Evolutionary conservation across 257 asterid species (phyloP).

Genomic region (Solanum chmielewskii): DNA sequence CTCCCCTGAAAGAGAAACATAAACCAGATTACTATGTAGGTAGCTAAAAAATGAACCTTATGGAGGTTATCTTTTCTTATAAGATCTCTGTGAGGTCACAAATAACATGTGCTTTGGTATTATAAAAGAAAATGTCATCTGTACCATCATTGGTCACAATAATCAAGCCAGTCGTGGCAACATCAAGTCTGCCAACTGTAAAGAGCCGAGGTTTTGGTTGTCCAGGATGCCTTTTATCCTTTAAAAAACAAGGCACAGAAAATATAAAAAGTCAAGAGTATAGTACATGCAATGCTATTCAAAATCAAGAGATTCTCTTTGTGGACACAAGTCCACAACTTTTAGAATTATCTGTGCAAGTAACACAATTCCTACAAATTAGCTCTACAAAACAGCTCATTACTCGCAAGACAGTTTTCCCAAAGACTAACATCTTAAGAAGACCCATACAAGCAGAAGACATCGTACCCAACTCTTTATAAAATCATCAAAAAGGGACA

Average conservation of each 20-base stretch:
- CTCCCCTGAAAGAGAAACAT: conserved; percentile 50
- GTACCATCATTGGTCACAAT: conserved; percentile 96
- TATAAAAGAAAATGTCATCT: neutral
- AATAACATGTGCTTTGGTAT: neutral
- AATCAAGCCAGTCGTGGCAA: conserved; percentile 84
- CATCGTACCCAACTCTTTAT: conserved; percentile 73
- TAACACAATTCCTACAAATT: neutral
- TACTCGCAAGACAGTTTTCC: neutral
- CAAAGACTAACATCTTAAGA: neutral
- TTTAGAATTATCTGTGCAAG: neutral
- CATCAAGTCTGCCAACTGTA: conserved; percentile 99
- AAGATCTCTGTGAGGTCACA: neutral
- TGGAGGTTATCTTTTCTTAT: neutral
- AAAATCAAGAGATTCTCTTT: neutral
- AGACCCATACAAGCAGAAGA: neutral
- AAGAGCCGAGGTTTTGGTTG: conserved; percentile 74
- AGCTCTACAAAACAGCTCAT: neutral
- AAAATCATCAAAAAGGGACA: conserved; percentile 67
- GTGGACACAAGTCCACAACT: neutral
- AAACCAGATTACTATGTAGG: neutral
- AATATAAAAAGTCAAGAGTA: neutral
- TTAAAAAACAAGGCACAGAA: conserved; percentile 2
- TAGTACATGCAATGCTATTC: neutral
- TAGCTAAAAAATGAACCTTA: neutral
- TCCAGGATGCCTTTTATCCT: conserved; percentile 69